phyloP scores from a whole-genome alignment of 1,284 basidiomycete genomes.

The Boletus semigastroideus region DNA sequence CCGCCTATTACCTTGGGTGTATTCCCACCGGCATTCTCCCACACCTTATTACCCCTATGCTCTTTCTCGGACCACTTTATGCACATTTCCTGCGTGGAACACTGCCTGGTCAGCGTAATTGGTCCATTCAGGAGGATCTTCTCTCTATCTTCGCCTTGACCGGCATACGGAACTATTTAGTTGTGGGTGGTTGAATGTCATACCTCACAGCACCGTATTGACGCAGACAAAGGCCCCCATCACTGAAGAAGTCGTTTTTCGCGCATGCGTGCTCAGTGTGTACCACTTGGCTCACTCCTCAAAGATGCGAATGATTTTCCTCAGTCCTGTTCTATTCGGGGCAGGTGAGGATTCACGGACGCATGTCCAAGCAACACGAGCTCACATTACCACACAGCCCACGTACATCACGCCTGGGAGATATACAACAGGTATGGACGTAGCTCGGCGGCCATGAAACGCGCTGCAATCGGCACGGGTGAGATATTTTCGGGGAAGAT shows the following conservation, averaged over 20 bases:
- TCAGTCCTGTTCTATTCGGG: conserved; percentile 87
- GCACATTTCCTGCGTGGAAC: conserved; percentile 52
- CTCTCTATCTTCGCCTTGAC: conserved; percentile 47
- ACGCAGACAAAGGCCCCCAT: conserved; percentile 66
- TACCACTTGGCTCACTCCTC: conserved; percentile 70
- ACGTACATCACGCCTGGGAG: conserved; percentile 91
- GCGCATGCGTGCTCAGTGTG: conserved; percentile 78
- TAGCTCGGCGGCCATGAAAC: conserved; percentile 58
- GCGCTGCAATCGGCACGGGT: conserved; percentile 63
- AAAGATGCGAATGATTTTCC: conserved; percentile 64
- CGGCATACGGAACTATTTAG: conserved; percentile 75
- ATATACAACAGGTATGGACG: conserved; percentile 71
- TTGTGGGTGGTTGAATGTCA: conserved; percentile 50
- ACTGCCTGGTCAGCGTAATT: conserved; percentile 65
- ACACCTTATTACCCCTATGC: conserved; percentile 69
- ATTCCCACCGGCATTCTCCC: conserved; percentile 40
- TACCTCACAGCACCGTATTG: neutral
- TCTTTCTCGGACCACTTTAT: conserved; percentile 88
- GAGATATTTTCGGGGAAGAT: conserved; percentile 31
- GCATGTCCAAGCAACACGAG: conserved; percentile 1
- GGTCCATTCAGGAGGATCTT: conserved; percentile 45
- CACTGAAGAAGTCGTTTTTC: conserved; percentile 92
- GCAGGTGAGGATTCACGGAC: conserved; percentile 53
- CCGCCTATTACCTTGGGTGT: conserved; percentile 25
- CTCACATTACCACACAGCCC: conserved; percentile 59